A percentile compares a stretch with the other conserved stretches of the same genome.
Evolutionary conservation across 805 yeast species (phyloP).

Genomic region (Candida multigemmis): DNA sequence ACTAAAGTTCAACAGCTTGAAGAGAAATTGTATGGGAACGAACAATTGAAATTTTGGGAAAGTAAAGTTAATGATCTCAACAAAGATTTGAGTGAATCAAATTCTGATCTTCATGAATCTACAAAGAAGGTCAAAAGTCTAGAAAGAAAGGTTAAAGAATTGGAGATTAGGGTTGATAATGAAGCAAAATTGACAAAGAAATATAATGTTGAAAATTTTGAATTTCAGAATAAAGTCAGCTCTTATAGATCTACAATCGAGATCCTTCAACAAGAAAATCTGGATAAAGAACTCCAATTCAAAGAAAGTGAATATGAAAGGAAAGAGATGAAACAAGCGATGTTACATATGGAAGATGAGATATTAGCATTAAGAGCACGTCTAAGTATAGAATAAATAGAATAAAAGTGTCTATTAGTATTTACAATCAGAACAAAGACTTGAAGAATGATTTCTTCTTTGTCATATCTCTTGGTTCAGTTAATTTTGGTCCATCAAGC

Average conservation of each 20-base stretch:
- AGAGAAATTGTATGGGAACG: conserved; percentile 37
- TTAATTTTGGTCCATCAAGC: conserved; percentile 10
- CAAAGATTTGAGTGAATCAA: conserved; percentile 36
- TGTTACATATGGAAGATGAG: conserved; percentile 47
- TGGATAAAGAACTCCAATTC: conserved; percentile 34
- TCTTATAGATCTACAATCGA: conserved; percentile 30
- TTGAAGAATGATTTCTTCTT: conserved; percentile 5
- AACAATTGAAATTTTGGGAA: conserved; percentile 56
- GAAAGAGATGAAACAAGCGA: conserved; percentile 43
- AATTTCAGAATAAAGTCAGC: conserved; percentile 42
- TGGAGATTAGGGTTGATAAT: conserved; percentile 41
- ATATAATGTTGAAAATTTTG: conserved; percentile 52
- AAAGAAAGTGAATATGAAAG: conserved; percentile 49
- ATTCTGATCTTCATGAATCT: conserved; percentile 41
- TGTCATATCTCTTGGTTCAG: conserved; percentile 10
- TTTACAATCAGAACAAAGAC: conserved; percentile 11
- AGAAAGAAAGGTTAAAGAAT: conserved; percentile 45
- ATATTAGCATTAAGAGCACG: conserved; percentile 42
- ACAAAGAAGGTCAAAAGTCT: conserved; percentile 40
- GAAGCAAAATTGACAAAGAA: conserved; percentile 41
- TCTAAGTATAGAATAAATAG: conserved; percentile 5
- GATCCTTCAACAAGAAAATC: conserved; percentile 26
- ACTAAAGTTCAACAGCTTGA: conserved; percentile 37
- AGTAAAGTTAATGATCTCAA: conserved; percentile 46
- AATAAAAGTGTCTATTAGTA: background rate